phyloP scores from a whole-genome alignment of 306 rosid species.

The Cucurbita argyrosperma region DNA sequence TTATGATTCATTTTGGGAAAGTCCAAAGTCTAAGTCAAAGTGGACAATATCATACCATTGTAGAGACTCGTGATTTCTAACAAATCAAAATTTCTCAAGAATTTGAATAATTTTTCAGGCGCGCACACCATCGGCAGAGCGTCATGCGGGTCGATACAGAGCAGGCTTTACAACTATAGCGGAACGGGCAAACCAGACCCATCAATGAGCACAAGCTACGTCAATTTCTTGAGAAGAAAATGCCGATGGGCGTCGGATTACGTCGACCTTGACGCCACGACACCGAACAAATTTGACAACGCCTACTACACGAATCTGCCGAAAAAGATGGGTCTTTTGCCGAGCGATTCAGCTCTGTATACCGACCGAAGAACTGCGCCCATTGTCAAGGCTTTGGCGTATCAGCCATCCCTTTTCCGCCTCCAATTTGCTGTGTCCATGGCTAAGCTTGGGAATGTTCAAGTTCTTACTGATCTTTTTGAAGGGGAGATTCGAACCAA shows the following conservation, averaged over 20 bases:
- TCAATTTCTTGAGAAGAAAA: slow-evolving; percentile 54
- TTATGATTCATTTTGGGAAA: too few relatives aligned
- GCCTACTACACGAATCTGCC: slow-evolving; percentile 35
- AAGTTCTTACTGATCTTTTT: slow-evolving; percentile 32
- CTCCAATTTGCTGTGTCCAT: slow-evolving; percentile 59
- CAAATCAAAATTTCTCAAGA: too few relatives aligned
- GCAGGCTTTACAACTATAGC: slow-evolving; percentile 43
- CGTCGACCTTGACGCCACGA: slow-evolving; percentile 63
- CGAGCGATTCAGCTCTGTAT: slow-evolving; percentile 39
- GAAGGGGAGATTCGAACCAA: slow-evolving; percentile 67
- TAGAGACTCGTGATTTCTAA: too few relatives aligned
- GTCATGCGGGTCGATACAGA: slow-evolving; percentile 50
- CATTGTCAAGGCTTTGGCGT: slow-evolving; percentile 32
- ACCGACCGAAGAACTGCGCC: slow-evolving; percentile 53
- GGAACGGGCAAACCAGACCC: slow-evolving; percentile 53
- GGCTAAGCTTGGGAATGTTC: slow-evolving; percentile 62
- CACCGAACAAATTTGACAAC: slow-evolving; percentile 43
- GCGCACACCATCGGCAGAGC: slow-evolving; percentile 84
- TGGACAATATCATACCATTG: too few relatives aligned
- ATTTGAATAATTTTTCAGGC: slow-evolving; percentile 15
- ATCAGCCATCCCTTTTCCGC: slow-evolving; percentile 19
- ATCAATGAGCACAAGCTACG: slow-evolving; percentile 26
- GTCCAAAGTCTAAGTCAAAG: too few relatives aligned
- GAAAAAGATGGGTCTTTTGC: slow-evolving; percentile 52
- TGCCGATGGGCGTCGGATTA: slow-evolving; percentile 81